Evolutionary conservation across 768 basidiomycete species (phyloP).

Genomic region (Chiua virens): DNA sequence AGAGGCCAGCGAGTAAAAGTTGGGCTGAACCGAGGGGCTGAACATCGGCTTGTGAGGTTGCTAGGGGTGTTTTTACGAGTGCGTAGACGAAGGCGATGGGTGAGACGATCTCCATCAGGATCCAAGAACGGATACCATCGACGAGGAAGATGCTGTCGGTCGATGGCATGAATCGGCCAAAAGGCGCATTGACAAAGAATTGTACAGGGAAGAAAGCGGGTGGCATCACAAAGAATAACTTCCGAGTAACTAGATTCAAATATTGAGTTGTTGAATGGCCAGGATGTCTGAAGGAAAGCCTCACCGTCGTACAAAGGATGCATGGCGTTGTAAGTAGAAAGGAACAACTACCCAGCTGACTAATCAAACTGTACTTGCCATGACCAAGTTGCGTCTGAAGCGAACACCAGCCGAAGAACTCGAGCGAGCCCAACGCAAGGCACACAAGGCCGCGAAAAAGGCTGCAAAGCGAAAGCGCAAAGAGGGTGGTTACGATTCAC

Average conservation of each 20-base stretch:
- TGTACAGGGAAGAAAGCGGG: conserved; percentile 35
- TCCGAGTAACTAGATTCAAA: conserved; percentile 33
- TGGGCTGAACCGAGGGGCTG: conserved; percentile 40
- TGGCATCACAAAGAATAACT: conserved; percentile 47
- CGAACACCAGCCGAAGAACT: conserved; percentile 61
- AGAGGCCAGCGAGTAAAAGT: conserved; percentile 55
- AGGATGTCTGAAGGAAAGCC: neutral
- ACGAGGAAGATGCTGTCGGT: conserved; percentile 48
- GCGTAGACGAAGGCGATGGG: conserved; percentile 54
- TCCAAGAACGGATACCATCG: conserved; percentile 70
- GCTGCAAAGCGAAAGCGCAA: conserved; percentile 38
- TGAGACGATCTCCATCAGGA: conserved; percentile 71
- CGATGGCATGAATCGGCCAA: conserved; percentile 69
- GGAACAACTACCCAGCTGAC: conserved; percentile 12
- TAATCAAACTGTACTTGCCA: conserved; percentile 6
- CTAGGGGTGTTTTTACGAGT: conserved; percentile 50
- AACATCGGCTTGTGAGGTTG: conserved; percentile 30
- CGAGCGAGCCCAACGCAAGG: conserved; percentile 39
- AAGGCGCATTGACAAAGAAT: conserved; percentile 70
- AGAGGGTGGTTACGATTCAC: conserved; percentile 5
- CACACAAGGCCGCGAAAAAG: conserved; percentile 52
- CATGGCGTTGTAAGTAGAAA: conserved; percentile 12
- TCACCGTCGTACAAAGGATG: conserved; percentile 25
- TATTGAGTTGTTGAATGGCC: neutral
- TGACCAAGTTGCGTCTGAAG: conserved; percentile 60